Conservation (phyloP, 2,329 filamentous ascomycete genomes). For the Ophiostoma perfectum region DNA sequence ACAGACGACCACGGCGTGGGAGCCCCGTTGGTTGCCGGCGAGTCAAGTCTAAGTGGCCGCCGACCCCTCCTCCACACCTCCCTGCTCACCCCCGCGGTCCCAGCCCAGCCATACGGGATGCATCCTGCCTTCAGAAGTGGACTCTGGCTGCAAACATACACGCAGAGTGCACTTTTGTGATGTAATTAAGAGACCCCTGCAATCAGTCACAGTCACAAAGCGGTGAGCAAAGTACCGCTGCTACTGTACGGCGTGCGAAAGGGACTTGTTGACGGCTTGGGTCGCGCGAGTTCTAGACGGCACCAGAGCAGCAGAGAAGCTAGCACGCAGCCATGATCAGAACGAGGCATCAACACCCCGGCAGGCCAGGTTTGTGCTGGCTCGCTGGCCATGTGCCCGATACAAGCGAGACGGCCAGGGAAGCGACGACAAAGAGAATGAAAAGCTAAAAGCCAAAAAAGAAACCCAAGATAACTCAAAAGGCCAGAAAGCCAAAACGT, state of each 20-base stretch:
- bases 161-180: not conserved
- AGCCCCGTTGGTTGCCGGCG: constrained; percentile 18
- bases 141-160: constrained; percentile 14
- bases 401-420: not conserved
- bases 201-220: constrained; percentile 17
- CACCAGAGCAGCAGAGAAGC: not conserved
- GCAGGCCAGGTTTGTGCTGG: not conserved
- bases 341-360: not conserved
- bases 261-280: not conserved
- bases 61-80: constrained; percentile 19
- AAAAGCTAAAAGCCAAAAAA: not conserved
- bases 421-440: not conserved
- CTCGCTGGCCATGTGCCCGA: not conserved
- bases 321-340: not conserved
- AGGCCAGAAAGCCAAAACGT: no score
- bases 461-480: no score
- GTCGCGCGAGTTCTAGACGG: no score
- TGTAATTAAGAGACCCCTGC: constrained; percentile 15
- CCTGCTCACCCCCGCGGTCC: constrained; percentile 22
- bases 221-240: constrained; percentile 21
- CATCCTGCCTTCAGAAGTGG: constrained; percentile 23
- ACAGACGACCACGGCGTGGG: constrained; percentile 13
- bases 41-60: constrained; percentile 11
- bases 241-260: not conserved
- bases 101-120: constrained; percentile 25